Evolutionary conservation across 169 alveolate genomes (phyloP).

Genomic region (Cyclospora cayetanensis): DNA sequence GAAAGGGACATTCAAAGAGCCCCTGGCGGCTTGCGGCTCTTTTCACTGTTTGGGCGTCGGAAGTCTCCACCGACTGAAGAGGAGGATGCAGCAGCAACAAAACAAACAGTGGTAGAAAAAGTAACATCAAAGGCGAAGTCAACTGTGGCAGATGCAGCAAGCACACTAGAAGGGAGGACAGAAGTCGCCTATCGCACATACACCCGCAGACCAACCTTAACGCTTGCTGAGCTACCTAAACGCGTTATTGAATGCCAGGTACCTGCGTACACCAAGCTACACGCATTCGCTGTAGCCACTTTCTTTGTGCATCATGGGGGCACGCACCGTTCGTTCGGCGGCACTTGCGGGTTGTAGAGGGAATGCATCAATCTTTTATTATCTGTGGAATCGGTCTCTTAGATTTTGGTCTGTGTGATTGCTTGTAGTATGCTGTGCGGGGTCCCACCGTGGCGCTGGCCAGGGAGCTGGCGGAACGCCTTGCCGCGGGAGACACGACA

Average conservation of each 20-base stretch:
- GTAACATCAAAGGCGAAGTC: neutral
- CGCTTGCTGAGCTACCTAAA: constrained; percentile 1
- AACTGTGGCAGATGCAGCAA: constrained; percentile 1
- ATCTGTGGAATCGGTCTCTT: neutral
- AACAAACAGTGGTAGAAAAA: neutral
- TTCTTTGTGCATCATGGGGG: neutral
- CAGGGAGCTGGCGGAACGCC: constrained; percentile 22
- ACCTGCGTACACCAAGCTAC: neutral
- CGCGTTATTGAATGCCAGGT: constrained; percentile 60
- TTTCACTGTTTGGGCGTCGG: too few relatives aligned
- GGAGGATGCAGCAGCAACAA: neutral
- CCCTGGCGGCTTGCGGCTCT: too few relatives aligned
- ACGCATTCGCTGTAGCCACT: neutral
- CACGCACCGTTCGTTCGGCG: neutral
- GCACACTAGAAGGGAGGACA: neutral
- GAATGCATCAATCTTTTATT: neutral
- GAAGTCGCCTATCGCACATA: too few relatives aligned
- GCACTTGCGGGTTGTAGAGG: neutral
- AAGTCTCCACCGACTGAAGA: too few relatives aligned
- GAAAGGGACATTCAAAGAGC: too few relatives aligned
- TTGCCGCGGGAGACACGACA: neutral
- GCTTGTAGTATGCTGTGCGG: constrained; percentile 67
- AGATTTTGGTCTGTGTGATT: neutral
- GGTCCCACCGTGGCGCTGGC: constrained; percentile 67
- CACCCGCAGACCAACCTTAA: constrained; percentile 34